These are phyloP conservation scores for Xerocomellus amylosporus DNA, from an alignment of 768 basidiomycete genomes.

Conservation along the genomic window DNA sequence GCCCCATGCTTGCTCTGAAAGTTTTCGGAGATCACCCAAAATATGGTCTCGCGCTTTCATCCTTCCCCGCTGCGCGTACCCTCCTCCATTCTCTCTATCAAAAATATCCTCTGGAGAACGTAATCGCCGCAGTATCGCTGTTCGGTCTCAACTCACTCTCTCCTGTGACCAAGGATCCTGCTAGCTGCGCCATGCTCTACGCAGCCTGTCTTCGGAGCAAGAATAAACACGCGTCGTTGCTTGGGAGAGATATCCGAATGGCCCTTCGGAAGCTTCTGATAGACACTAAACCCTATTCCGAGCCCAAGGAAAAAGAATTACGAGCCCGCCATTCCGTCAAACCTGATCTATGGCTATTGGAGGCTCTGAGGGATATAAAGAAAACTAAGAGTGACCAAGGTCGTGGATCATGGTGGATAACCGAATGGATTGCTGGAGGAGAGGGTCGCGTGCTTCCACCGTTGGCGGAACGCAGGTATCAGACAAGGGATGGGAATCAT, in stretches of 20 bases:
- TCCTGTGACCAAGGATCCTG: conserved; percentile 51
- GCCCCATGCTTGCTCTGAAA: conserved; percentile 54
- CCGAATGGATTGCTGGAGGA: conserved; percentile 25
- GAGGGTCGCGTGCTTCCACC: conserved; percentile 22
- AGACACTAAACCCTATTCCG: conserved; percentile 13
- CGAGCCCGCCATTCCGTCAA: conserved; percentile 30
- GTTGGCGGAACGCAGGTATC: conserved; percentile 16
- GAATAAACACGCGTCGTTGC: conserved; percentile 36
- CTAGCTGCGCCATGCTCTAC: conserved; percentile 55
- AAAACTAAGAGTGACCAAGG: conserved; percentile 29
- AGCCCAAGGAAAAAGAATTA: conserved; percentile 18
- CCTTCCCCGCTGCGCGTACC: conserved; percentile 49
- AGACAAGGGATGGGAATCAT: conserved; percentile 5
- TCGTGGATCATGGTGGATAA: conserved; percentile 28
- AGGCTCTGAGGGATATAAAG: conserved; percentile 38
- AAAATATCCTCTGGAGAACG: conserved; percentile 44
- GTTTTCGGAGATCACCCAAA: conserved; percentile 62
- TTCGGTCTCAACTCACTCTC: conserved; percentile 55
- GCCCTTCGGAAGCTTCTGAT: conserved; percentile 37
- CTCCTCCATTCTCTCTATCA: conserved; percentile 56
- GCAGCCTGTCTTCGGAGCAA: conserved; percentile 51
- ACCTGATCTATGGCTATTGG: conserved; percentile 38
- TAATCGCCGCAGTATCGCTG: conserved; percentile 51
- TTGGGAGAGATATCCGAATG: conserved; percentile 44
- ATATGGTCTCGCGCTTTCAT: conserved; percentile 51